Evolutionary conservation across 2,329 filamentous ascomycete species (phyloP), one percentile per base, ranked within the genome.

Genomic region (Rhinocladiella similis): DNA sequence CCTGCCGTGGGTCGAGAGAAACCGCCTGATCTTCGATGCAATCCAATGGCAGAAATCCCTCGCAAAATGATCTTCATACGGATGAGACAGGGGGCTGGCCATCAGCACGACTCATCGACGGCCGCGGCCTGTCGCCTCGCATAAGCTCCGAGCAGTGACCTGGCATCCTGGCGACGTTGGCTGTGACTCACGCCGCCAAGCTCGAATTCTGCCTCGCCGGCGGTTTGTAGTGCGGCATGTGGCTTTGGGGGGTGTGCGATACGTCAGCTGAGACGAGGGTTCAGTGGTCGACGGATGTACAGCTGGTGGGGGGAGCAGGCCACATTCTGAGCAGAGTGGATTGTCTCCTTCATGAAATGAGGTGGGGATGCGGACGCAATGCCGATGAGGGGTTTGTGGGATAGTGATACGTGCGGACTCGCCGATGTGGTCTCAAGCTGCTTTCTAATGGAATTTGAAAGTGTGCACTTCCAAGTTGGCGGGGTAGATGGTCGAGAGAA

Each of bases 141-240:
- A 46, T 46, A 46, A 46, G 42, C 22, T 46, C 42, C 42, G 42
- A 22, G 22, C 42, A 46, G 42, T 46, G 42, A 25, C 22, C 22
- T 41, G n/a, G 18, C 38, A 41, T 41, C 38, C 38, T 41, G 38
- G 38, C 38, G n/a, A 19, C 38, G 38, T 25, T 25, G 42, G 42
- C 19, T 46, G 42, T 22, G 19, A 46, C 42, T 16, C 42, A 46
- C 42, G 42, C 22, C 22, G 42, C 42, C 19, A 46, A 46, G 42
- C 42, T 46, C 42, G 42, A 46, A 22, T 46, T 46, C 42, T 46
- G 19, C 42, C 42, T 46, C 42, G 42, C 22, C 19, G 42, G 42
- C 22, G n/a, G 42, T 46, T 22, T 46, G 42, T 46, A 46, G 42
- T 46, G 42, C 42, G 22, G 42, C 42, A 46, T 46, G 42, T 46